Evolutionary conservation across 139 green algal genomes (phyloP).

Genomic region (Ettlia oleoabundans): DNA sequence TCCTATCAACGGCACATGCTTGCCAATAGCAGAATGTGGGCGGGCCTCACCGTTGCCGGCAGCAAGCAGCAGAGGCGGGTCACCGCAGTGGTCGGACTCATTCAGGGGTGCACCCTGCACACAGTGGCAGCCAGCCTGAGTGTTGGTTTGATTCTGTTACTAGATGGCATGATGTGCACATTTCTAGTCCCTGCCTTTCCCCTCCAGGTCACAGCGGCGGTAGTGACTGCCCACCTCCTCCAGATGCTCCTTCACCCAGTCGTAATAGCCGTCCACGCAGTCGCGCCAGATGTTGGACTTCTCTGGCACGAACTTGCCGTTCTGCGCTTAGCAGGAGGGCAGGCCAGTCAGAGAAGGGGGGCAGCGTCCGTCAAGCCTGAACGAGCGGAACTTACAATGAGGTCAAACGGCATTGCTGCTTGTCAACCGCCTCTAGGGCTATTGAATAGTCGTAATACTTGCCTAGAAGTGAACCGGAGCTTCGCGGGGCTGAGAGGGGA

Average conservation of each 20-base stretch:
- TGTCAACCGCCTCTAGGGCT: background rate
- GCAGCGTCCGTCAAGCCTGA: background rate
- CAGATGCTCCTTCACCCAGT: constrained; percentile 96
- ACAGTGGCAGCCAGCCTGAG: no score
- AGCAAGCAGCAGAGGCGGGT: constrained; percentile 91
- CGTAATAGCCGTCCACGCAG: constrained; percentile 92
- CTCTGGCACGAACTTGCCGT: constrained; percentile 90
- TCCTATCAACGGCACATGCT: background rate
- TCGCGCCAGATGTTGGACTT: constrained; percentile 98
- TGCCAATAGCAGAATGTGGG: background rate
- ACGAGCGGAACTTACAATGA: constrained; percentile 47
- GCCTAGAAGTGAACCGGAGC: no score
- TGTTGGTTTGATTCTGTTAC: no score
- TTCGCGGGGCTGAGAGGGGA: no score
- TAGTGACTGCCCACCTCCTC: constrained; percentile 63
- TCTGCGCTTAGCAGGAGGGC: constrained; percentile 49
- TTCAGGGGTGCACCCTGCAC: constrained; percentile 86
- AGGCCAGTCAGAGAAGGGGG: background rate
- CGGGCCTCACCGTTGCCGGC: constrained; percentile 77
- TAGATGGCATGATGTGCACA: no score
- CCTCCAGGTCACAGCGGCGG: no score
- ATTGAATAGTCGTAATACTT: no score
- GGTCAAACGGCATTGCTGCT: constrained; percentile 57
- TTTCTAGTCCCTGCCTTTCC: no score
- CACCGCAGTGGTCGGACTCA: constrained; percentile 92